phyloP scores from a whole-genome alignment of 331 rosid genomes.

The Prunus yedoensis region DNA sequence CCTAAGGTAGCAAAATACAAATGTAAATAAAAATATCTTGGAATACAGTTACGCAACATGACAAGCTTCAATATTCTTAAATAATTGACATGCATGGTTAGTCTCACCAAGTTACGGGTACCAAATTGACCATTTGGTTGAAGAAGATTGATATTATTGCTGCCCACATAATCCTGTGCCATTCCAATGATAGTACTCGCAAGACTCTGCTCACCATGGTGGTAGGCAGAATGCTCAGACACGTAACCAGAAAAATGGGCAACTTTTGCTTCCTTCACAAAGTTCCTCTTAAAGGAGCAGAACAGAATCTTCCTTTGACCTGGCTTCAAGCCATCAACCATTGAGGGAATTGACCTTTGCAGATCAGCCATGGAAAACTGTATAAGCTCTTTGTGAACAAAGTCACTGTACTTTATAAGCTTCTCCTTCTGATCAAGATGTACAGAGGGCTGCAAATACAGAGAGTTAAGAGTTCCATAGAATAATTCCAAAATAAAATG shows the following conservation, averaged over 20 bases:
- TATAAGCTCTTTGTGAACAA: slow-evolving; percentile 93
- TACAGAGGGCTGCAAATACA: slow-evolving; percentile 77
- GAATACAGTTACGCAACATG: not conserved
- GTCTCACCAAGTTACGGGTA: slow-evolving; percentile 74
- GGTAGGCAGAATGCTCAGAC: slow-evolving; percentile 90
- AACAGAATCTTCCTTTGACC: slow-evolving; percentile 94
- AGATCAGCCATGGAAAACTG: slow-evolving; percentile 89
- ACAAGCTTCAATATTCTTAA: not conserved
- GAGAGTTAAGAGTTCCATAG: not conserved
- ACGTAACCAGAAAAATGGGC: slow-evolving; percentile 95
- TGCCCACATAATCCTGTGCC: slow-evolving; percentile 96
- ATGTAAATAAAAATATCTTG: not conserved
- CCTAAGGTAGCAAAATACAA: slow-evolving; percentile 39
- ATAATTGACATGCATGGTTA: not conserved
- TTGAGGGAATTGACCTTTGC: slow-evolving; percentile 90
- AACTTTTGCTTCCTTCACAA: slow-evolving; percentile 82
- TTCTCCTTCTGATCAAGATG: slow-evolving; percentile 64
- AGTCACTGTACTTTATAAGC: slow-evolving; percentile 80
- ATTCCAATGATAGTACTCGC: slow-evolving; percentile 81
- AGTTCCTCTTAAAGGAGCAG: slow-evolving; percentile 84
- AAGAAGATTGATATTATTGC: slow-evolving; percentile 88
- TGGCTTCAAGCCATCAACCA: slow-evolving; percentile 98
- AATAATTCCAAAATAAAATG: not conserved
- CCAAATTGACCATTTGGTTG: slow-evolving; percentile 95
- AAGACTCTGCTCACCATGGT: slow-evolving; percentile 96